Evolutionary conservation across 1,139 yeast genomes (phyloP).

Genomic region (Saccharomyces hybrid): DNA sequence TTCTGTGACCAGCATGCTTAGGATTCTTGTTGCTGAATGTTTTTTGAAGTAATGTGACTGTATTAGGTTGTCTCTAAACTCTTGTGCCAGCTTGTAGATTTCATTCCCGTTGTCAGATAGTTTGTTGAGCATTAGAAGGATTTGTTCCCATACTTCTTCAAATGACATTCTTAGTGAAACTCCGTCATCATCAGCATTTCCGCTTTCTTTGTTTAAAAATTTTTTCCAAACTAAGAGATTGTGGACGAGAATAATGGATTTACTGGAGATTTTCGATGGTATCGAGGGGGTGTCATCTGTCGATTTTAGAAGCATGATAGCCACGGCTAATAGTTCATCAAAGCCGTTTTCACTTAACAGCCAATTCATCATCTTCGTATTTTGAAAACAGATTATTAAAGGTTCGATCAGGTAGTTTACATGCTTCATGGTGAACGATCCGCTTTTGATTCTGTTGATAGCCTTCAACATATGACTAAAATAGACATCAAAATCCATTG

Average conservation of each 20-base stretch:
- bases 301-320: conserved; percentile 20
- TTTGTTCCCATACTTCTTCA: conserved; percentile 18
- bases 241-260: conserved; percentile 21
- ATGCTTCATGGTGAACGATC: conserved; percentile 27
- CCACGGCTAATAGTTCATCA: conserved; percentile 14
- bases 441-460: conserved; percentile 19
- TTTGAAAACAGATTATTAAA: conserved; percentile 10
- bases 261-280: conserved; percentile 24
- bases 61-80: conserved; percentile 18
- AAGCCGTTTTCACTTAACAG: conserved; percentile 19
- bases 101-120: conserved; percentile 21
- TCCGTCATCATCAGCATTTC: conserved; percentile 6
- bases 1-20: conserved; percentile 14
- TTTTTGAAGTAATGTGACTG: conserved; percentile 13
- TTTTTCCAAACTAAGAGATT: conserved; percentile 16
- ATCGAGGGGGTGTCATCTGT: conserved; percentile 20
- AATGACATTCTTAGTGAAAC: conserved; percentile 8
- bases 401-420: conserved; percentile 20
- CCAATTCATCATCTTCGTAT: conserved; percentile 18
- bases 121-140: conserved; percentile 16
- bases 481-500: conserved; percentile 5
- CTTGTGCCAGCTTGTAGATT: conserved; percentile 20
- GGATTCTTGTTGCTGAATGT: conserved; percentile 15
- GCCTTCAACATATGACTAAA: conserved; percentile 17
- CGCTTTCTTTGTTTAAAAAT: conserved; percentile 4